Evolutionary conservation across 371 early-diverging fungal species (phyloP), one percentile per base, ranked within the genome.

Genomic region (Sporodiniella umbellata): DNA sequence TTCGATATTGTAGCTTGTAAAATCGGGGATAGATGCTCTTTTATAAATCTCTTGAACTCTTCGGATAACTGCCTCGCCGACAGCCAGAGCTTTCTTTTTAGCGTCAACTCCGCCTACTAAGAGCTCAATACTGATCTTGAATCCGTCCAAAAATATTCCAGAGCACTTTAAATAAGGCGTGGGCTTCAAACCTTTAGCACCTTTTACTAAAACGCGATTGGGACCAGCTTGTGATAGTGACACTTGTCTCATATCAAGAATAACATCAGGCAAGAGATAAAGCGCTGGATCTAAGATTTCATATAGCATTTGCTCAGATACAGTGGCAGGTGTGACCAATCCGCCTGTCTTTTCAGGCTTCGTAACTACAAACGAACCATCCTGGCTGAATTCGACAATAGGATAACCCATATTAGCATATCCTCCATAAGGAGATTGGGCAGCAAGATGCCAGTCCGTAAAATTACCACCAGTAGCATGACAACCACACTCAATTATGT

Each of bases 391-490:
- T 47, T 87, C 87, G 4, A 83, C 83, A 46, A 87, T 80, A 8
- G 86, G 89, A 60, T 84, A 88, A 6, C 89, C 88, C 81, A 86
- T 86, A 65, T 85, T 84, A 37, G 79, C 64, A 65, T 79, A 86
- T 18, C 86, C 86, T 10, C 83, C 82, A 45, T 78, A 62, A 17
- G 73, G 64, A 2, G 83, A 81, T 48, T 66, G 67, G 12, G 85
- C 85, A 14, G 73, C 73, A 15, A 80, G 60, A n/a, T 68, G 62
- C 87, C 87, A 88, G 48, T 87, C 89, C 1, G 89, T 87, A 50
- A 87, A 86, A 51, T 88, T 88, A 21, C 89, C 89, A 15, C 89
- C 89, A 0, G 87, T 87, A 8, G 84, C 76, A 18, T 88, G 89
- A 56, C 84, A 84, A 1, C 89, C 89, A 44, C 89, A 88, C 63